Evolutionary conservation across 768 basidiomycete species (phyloP).

Genomic region (Amanita rubescens): DNA sequence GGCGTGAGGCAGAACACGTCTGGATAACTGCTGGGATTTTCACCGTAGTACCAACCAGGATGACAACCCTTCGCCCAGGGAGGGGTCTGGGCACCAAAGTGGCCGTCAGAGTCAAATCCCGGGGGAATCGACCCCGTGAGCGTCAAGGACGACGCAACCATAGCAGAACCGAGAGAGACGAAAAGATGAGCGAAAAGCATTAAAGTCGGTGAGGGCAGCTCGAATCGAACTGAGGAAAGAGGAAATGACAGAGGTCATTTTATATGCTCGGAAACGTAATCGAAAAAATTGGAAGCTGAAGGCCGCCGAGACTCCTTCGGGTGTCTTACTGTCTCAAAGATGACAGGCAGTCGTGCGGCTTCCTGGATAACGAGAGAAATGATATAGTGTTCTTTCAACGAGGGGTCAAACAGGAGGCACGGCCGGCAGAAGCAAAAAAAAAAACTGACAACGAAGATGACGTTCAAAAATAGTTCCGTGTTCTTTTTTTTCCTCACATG

Average conservation of each 20-base stretch:
- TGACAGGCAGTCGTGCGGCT: too few species aligned
- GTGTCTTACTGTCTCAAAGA: background rate
- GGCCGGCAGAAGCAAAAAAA: background rate
- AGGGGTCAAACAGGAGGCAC: background rate
- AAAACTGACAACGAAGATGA: too few species aligned
- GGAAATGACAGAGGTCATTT: too few species aligned
- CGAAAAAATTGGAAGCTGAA: background rate
- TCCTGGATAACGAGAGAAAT: too few species aligned
- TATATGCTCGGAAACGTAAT: background rate
- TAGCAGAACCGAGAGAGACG: background rate
- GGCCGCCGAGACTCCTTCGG: background rate
- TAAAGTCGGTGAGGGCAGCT: background rate
- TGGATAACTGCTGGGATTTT: slow-evolving; percentile 16
- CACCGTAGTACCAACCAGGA: slow-evolving; percentile 35
- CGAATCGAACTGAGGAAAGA: background rate
- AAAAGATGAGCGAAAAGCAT: background rate
- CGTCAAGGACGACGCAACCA: background rate
- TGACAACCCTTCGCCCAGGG: slow-evolving; percentile 22
- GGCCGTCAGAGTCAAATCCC: slow-evolving; percentile 15
- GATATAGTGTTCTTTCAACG: too few species aligned
- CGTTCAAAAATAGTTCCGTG: too few species aligned
- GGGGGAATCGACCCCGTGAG: background rate
- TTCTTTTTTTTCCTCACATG: too few species aligned
- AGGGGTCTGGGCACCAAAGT: slow-evolving; percentile 27
- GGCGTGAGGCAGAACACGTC: slow-evolving; percentile 16